These are phyloP conservation scores for Paxillus rubicundulus DNA, from an alignment of 768 basidiomycete species.

Conservation along the genomic window DNA sequence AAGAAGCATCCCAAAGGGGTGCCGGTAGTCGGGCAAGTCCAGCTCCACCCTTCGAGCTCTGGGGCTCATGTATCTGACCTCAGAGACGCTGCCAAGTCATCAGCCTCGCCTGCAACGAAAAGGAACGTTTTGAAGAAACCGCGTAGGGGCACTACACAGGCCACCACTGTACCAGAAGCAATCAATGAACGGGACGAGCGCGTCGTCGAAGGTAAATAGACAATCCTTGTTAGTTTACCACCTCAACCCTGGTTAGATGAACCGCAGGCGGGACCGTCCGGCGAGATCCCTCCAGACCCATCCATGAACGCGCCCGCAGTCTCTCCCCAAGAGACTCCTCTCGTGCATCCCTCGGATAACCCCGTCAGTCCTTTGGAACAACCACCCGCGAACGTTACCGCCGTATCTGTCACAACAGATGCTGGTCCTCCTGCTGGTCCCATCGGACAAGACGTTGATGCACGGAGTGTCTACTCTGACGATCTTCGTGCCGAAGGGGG, in stretches of 20 bases:
- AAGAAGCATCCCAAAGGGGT: conserved; percentile 28
- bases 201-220: conserved; percentile 1
- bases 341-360: background rate
- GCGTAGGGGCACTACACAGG: background rate
- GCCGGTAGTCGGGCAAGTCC: conserved; percentile 14
- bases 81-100: conserved; percentile 5
- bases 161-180: background rate
- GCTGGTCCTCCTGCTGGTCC: background rate
- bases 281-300: background rate
- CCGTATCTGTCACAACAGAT: background rate
- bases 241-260: conserved; percentile 6
- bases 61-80: background rate
- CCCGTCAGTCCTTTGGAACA: background rate
- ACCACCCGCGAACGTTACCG: background rate
- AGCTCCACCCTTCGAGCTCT: background rate
- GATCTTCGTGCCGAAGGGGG: conserved; percentile 9
- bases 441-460: background rate
- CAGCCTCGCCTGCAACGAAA: conserved; percentile 4
- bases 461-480: background rate
- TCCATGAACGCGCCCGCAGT: background rate
- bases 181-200: background rate
- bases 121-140: background rate
- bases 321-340: background rate
- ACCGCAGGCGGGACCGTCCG: conserved; percentile 1
- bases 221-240: background rate